Base-by-base conservation (phyloP, 768 basidiomycete genomes). In the Imleria badia region DNA sequence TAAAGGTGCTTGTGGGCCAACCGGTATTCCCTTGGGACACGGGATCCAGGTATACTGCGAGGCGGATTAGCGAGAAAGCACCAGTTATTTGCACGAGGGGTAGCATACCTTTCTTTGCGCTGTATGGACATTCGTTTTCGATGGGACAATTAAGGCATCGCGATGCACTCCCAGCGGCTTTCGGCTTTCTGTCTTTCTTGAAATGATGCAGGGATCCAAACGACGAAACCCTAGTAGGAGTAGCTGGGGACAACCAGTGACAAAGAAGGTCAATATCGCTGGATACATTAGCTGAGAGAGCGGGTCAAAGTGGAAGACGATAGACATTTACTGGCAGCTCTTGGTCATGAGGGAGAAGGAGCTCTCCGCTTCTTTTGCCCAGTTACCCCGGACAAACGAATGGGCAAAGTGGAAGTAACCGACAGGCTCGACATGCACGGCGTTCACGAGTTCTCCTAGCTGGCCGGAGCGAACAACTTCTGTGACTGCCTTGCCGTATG, bases 381-480 rank as follows among this genome's bases (percentile, higher is more conserved):
- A 95, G 66, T 86, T 86, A 2, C 84, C 93, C 33, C 93, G 82
- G 30, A 95, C 93, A 63, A 83, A 95, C 0, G 89, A 91, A 69
- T 95, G 93, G 2, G 92, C 89, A 70, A 94, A 94, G 69, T 94
- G 93, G 63, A 79, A 91, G 65, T 91, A 85, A 6, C 90, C 92
- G 1, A 93, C 84, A 1, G 93, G 93, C 64, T 95, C 93, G 51
- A 94, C 73, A 52, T 93, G 92, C 20, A 89, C 87, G 12, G 83
- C 79, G 58, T 95, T 95, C 65, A 95, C 77, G 29, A 94, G 83
- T 46, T 85, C 80, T 2, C 93, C 93, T 0, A 95, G 79, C 14
- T 68, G 65, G 1, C 88, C 83, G 13, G 89, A 90, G 17, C 78
- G 84, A 48, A 95, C 75, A 34, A 90, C 77, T 42, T 85, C 78